phyloP scores from a whole-genome alignment of 1,284 basidiomycete genomes.

The Malassezia globosa region DNA sequence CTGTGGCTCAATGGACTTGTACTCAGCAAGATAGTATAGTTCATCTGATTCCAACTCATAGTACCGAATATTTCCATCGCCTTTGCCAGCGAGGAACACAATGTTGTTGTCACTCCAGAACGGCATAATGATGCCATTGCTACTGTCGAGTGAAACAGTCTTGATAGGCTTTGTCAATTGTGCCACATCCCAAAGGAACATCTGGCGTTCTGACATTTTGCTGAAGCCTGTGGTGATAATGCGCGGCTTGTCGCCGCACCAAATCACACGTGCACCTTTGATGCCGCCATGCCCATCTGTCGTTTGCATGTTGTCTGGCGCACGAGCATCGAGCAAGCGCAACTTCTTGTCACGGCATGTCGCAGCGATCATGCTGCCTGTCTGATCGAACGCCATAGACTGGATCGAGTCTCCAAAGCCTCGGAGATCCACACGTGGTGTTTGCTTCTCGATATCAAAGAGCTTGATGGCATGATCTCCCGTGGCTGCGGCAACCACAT shows the following conservation, averaged over 20 bases:
- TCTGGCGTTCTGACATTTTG: slow-evolving; percentile 83
- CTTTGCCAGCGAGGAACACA: slow-evolving; percentile 68
- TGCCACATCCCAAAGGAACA: slow-evolving; percentile 53
- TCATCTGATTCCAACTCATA: slow-evolving; percentile 86
- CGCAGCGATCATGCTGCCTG: slow-evolving; percentile 61
- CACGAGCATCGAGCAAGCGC: slow-evolving; percentile 74
- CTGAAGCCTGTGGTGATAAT: slow-evolving; percentile 86
- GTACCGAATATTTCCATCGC: slow-evolving; percentile 52
- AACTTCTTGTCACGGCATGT: slow-evolving; percentile 82
- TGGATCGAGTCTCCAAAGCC: slow-evolving; percentile 84
- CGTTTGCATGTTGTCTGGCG: slow-evolving; percentile 65
- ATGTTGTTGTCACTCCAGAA: slow-evolving; percentile 76
- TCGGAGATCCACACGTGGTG: slow-evolving; percentile 52
- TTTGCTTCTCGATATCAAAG: slow-evolving; percentile 59
- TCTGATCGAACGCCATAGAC: slow-evolving; percentile 69
- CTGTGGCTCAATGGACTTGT: slow-evolving; percentile 82
- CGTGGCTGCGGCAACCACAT: slow-evolving; percentile 74
- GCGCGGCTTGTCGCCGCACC: slow-evolving; percentile 79
- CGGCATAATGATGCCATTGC: slow-evolving; percentile 83
- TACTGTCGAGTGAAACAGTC: slow-evolving; percentile 29
- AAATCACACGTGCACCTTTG: slow-evolving; percentile 78
- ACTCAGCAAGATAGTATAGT: slow-evolving; percentile 58
- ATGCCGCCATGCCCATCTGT: slow-evolving; percentile 83
- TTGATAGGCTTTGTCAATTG: slow-evolving; percentile 19
- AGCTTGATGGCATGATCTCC: slow-evolving; percentile 81